phyloP scores from a whole-genome alignment of 2,329 filamentous ascomycete species.

The Pseudogymnoascus sp. region DNA sequence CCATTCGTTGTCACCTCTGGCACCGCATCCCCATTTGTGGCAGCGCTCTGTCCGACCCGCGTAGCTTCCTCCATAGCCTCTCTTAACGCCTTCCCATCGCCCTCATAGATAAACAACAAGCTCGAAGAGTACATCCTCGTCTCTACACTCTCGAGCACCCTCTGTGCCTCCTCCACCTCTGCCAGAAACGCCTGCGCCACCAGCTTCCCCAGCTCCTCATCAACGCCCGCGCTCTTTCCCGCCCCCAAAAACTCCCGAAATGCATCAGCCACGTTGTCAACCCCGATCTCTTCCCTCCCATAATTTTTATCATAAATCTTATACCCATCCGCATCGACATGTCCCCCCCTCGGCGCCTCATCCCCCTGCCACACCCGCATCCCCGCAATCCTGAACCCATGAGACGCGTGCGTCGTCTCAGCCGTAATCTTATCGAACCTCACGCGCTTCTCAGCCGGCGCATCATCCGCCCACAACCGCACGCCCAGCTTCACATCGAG shows the following conservation, averaged over 20 bases:
- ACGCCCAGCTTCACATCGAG: slow-evolving; percentile 87
- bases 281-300: slow-evolving; percentile 45
- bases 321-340: slow-evolving; percentile 48
- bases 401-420: slow-evolving; percentile 51
- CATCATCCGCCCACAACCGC: slow-evolving; percentile 75
- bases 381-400: slow-evolving; percentile 57
- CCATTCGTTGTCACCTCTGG: neutral
- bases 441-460: slow-evolving; percentile 49
- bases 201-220: slow-evolving; percentile 48
- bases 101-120: slow-evolving; percentile 57
- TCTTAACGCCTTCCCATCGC: slow-evolving; percentile 48
- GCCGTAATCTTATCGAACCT: slow-evolving; percentile 53
- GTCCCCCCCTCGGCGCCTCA: slow-evolving; percentile 42
- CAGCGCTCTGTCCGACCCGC: slow-evolving; percentile 24
- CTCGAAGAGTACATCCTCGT: slow-evolving; percentile 53
- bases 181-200: slow-evolving; percentile 47
- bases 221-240: slow-evolving; percentile 45
- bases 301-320: slow-evolving; percentile 57
- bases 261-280: slow-evolving; percentile 46
- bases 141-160: slow-evolving; percentile 47
- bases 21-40: slow-evolving; percentile 20
- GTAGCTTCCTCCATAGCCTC: slow-evolving; percentile 29
- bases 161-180: slow-evolving; percentile 46
- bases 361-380: slow-evolving; percentile 57
- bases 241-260: slow-evolving; percentile 54